These are phyloP conservation scores for Aureobasidium sp. DNA, from an alignment of 2,329 filamentous ascomycete species.

Conservation along the genomic window DNA sequence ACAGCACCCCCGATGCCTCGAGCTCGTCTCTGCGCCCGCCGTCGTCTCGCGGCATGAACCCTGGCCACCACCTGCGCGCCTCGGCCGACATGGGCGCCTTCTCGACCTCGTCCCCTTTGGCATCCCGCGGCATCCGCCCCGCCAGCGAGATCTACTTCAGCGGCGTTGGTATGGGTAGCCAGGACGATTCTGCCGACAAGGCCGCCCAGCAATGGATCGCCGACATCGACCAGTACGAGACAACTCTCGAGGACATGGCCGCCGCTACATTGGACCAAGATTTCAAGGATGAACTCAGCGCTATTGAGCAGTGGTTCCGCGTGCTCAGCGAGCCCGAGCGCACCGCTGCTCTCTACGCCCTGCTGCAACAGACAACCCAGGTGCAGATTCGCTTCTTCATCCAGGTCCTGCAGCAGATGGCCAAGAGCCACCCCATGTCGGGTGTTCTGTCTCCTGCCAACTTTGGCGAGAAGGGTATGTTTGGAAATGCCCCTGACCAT, in stretches of 20 bases:
- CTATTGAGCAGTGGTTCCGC: slow-evolving; percentile 99
- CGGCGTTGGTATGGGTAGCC: slow-evolving; percentile 57
- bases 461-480: slow-evolving; percentile 81
- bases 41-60: slow-evolving; percentile 64
- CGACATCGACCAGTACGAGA: slow-evolving; percentile 98
- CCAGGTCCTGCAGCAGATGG: slow-evolving; percentile 97
- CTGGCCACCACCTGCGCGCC: slow-evolving; percentile 79
- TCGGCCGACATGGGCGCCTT: slow-evolving; percentile 94
- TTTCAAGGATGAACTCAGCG: slow-evolving; percentile 97
- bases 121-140: slow-evolving; percentile 74
- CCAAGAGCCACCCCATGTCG: slow-evolving; percentile 95
- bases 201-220: slow-evolving; percentile 98
- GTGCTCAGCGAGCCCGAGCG: slow-evolving; percentile 94
- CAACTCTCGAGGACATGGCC: slow-evolving; percentile 97
- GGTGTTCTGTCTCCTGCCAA: slow-evolving; percentile 88
- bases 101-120: slow-evolving; percentile 51
- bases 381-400: slow-evolving; percentile 99
- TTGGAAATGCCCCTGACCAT: not conserved
- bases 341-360: slow-evolving; percentile 87
- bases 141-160: slow-evolving; percentile 91
- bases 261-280: slow-evolving; percentile 97
- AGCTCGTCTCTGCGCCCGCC: slow-evolving; percentile 77
- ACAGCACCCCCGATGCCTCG: slow-evolving; percentile 90
- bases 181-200: slow-evolving; percentile 84
- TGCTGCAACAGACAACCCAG: slow-evolving; percentile 96